Conservation (phyloP, 345 rosid species). For the Diplotaxis tenuifolia region DNA sequence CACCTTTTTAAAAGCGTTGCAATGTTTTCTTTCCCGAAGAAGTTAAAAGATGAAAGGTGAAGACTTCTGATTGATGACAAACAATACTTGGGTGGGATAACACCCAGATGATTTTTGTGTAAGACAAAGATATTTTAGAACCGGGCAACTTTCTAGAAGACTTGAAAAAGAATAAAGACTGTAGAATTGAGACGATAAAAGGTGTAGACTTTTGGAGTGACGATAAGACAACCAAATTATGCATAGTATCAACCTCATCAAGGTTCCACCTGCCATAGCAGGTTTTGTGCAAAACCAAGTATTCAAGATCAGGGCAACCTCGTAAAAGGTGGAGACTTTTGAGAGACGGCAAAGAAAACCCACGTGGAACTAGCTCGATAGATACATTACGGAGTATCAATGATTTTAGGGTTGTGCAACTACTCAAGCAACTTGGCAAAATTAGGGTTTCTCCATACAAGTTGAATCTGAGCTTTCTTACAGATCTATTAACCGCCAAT, state of each 20-base stretch:
- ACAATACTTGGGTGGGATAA: too few relatives aligned
- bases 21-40: too few relatives aligned
- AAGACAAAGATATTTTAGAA: not conserved
- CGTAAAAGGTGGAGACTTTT: slow-evolving; percentile 9
- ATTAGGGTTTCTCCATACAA: not conserved
- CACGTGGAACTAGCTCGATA: not conserved
- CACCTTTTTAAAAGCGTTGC: too few relatives aligned
- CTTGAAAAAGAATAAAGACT: not conserved
- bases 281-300: not conserved
- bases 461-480: not conserved
- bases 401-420: not conserved
- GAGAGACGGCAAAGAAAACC: not conserved
- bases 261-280: too few relatives aligned
- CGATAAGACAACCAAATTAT: not conserved
- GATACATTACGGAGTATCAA: not conserved
- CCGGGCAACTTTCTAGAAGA: not conserved
- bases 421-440: slow-evolving; percentile 17
- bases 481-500: not conserved
- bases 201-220: slow-evolving; percentile 4
- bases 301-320: not conserved
- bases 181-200: not conserved
- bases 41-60: too few relatives aligned
- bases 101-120: too few relatives aligned
- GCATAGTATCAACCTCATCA: too few relatives aligned
- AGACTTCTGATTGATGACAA: not conserved